Percentiles rank a stretch among this genome's conserved stretches.
These are phyloP conservation scores for Exophiala mesophila DNA, from an alignment of 2,329 filamentous ascomycete genomes.

Conservation along the genomic window DNA sequence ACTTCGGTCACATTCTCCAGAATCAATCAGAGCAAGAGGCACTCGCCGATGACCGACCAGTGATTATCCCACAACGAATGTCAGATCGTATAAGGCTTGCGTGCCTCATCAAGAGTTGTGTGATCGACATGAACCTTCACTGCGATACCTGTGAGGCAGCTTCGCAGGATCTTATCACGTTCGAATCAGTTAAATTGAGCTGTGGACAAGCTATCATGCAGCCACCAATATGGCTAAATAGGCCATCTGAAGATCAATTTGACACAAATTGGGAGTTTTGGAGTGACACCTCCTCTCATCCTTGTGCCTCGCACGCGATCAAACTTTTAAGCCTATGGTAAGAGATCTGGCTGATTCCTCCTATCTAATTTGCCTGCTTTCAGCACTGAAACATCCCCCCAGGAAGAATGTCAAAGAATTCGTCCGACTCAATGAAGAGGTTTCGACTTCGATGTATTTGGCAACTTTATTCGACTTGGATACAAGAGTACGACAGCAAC, in stretches of 20 bases:
- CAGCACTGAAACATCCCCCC: neutral
- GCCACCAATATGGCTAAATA: too few relatives aligned
- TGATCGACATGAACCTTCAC: too few relatives aligned
- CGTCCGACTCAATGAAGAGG: neutral
- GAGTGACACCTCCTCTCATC: too few relatives aligned
- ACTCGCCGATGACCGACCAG: neutral
- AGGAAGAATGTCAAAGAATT: neutral
- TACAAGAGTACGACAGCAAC: neutral
- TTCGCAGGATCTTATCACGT: too few relatives aligned
- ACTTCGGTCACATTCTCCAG: neutral
- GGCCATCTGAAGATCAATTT: too few relatives aligned
- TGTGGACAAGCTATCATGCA: too few relatives aligned
- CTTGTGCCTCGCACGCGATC: too few relatives aligned
- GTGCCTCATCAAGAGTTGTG: neutral
- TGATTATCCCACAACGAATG: neutral
- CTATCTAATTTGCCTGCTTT: neutral
- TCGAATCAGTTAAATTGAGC: too few relatives aligned
- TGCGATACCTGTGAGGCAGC: too few relatives aligned
- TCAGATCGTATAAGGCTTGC: neutral
- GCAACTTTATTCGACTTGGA: constrained; percentile 1
- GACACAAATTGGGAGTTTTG: too few relatives aligned
- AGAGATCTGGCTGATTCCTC: too few relatives aligned
- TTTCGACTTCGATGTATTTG: neutral
- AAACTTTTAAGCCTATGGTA: too few relatives aligned
- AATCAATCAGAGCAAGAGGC: neutral